Conservation (phyloP, 2,329 filamentous ascomycete species). For the Epichloe festucae region DNA sequence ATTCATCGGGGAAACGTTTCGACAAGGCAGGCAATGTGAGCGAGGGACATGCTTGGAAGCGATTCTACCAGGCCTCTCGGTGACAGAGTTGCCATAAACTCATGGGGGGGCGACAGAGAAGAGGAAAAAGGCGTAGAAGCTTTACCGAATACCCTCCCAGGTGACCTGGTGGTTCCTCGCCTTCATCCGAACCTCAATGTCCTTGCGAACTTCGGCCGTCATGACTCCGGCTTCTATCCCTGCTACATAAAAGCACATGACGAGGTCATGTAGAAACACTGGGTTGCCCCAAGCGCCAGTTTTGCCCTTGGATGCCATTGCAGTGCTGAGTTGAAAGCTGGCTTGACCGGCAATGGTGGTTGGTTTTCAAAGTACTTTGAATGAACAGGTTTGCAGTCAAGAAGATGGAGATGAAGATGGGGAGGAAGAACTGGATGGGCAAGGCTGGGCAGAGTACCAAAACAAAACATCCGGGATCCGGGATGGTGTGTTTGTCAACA, state of each 20-base stretch:
- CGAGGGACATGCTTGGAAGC: not conserved
- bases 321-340: not conserved
- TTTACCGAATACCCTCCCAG: conserved; percentile 33
- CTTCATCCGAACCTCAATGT: conserved; percentile 21
- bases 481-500: not conserved
- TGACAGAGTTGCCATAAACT: no score
- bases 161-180: conserved; percentile 21
- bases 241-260: conserved; percentile 20
- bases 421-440: no score
- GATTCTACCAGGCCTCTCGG: not conserved
- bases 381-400: no score
- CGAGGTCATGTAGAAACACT: conserved; percentile 21
- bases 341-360: not conserved
- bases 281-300: conserved; percentile 8
- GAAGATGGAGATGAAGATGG: no score
- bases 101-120: not conserved
- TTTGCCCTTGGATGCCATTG: not conserved
- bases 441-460: no score
- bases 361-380: no score
- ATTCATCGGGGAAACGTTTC: no score
- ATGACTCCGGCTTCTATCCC: conserved; percentile 16
- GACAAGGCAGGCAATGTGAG: no score
- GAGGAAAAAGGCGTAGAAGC: not conserved
- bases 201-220: conserved; percentile 15
- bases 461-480: no score